These are phyloP conservation scores for Brassica incana DNA, from an alignment of 345 rosid species.

Conservation along the genomic window DNA sequence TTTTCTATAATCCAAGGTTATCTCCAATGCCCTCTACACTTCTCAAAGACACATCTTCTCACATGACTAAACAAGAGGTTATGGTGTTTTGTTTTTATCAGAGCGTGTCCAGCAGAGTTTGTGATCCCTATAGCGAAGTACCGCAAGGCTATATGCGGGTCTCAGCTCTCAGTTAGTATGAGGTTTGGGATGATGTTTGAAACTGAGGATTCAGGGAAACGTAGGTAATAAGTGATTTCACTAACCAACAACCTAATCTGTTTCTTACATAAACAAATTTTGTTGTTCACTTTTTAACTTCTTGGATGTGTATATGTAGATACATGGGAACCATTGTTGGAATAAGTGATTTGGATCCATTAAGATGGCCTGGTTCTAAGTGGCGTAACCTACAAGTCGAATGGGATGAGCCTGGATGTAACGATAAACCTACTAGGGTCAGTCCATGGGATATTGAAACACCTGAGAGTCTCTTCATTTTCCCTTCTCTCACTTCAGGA, in stretches of 20 bases:
- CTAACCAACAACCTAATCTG: neutral
- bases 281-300: neutral
- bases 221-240: constrained; percentile 56
- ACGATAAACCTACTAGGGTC: constrained; percentile 85
- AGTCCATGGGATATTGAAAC: constrained; percentile 98
- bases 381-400: constrained; percentile 99
- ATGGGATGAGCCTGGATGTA: constrained; percentile 99
- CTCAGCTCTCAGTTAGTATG: constrained; percentile 92
- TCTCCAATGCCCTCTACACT: neutral
- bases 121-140: constrained; percentile 79
- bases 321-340: constrained; percentile 98
- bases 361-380: constrained; percentile 96
- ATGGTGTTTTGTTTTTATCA: constrained; percentile 32
- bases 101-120: constrained; percentile 97
- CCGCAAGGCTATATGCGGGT: constrained; percentile 81
- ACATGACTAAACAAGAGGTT: constrained; percentile 2
- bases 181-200: constrained; percentile 99
- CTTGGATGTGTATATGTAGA: constrained; percentile 40
- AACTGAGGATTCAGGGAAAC: constrained; percentile 93
- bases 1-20: constrained; percentile 97
- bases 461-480: constrained; percentile 96
- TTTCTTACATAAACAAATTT: neutral
- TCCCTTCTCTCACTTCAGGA: constrained; percentile 89
- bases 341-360: constrained; percentile 79
- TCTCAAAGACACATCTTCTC: neutral